Percentiles rank a stretch among this genome's conserved stretches.
These are phyloP conservation scores for Lignosus rhinocerotis DNA, from an alignment of 1,284 basidiomycete species.

Conservation along the genomic window DNA sequence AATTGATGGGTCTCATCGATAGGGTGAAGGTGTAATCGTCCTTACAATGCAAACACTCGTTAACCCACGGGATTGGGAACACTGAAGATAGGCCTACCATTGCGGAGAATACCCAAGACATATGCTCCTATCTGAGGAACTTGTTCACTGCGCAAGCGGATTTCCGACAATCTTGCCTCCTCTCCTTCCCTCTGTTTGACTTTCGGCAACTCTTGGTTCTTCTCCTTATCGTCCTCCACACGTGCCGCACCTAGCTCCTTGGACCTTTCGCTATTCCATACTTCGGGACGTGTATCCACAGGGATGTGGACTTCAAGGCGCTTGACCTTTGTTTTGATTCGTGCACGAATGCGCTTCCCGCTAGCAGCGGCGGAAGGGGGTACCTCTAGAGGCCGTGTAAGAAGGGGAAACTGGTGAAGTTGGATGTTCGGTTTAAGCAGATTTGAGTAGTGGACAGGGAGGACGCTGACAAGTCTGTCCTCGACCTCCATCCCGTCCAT, in stretches of 20 bases:
- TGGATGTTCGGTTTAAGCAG: slow-evolving; percentile 62
- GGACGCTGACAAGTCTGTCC: slow-evolving; percentile 61
- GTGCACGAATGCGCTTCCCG: slow-evolving; percentile 74
- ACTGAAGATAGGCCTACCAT: slow-evolving; percentile 47
- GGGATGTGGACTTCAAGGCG: slow-evolving; percentile 77
- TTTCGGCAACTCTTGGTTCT: slow-evolving; percentile 54
- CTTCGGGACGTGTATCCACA: slow-evolving; percentile 70
- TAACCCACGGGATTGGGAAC: background rate
- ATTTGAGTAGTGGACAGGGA: slow-evolving; percentile 73
- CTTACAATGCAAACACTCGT: slow-evolving; percentile 36
- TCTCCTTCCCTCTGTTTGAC: slow-evolving; percentile 45
- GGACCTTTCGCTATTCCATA: slow-evolving; percentile 73
- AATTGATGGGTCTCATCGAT: slow-evolving; percentile 76
- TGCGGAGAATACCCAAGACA: slow-evolving; percentile 71
- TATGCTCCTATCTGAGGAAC: slow-evolving; percentile 63
- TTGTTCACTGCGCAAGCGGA: slow-evolving; percentile 71
- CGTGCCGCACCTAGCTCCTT: slow-evolving; percentile 64
- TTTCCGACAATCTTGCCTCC: slow-evolving; percentile 62
- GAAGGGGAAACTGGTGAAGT: slow-evolving; percentile 76
- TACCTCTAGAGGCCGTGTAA: slow-evolving; percentile 68
- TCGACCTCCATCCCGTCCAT: slow-evolving; percentile 43
- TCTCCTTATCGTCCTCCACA: slow-evolving; percentile 71
- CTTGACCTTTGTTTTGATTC: slow-evolving; percentile 61
- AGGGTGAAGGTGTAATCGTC: slow-evolving; percentile 74
- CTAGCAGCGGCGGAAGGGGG: slow-evolving; percentile 70